Evolutionary conservation across 2,329 filamentous ascomycete species (phyloP).

Genomic region (Pezicula carpinea): DNA sequence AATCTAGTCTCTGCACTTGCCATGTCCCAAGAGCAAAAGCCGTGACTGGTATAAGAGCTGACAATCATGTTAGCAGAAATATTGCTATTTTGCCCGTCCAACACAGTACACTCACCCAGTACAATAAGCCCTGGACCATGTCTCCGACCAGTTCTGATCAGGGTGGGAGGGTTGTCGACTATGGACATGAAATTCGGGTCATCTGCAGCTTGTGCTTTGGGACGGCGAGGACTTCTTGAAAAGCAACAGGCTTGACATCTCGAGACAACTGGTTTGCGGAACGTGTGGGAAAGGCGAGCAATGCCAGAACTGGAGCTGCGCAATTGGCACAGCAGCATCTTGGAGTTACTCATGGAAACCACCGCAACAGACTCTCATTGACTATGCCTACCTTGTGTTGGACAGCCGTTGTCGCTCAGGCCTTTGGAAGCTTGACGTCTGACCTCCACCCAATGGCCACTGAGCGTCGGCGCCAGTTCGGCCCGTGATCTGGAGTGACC

Average conservation of each 20-base stretch:
- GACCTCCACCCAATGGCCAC: no score
- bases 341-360: no score
- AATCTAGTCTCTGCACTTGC: slow-evolving; percentile 88
- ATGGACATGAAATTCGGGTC: slow-evolving; percentile 79
- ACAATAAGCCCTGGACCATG: slow-evolving; percentile 80
- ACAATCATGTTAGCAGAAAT: neutral
- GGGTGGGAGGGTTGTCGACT: slow-evolving; percentile 76
- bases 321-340: slow-evolving; percentile 10
- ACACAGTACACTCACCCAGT: slow-evolving; percentile 47
- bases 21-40: slow-evolving; percentile 88
- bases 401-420: no score
- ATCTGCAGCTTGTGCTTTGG: slow-evolving; percentile 50
- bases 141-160: slow-evolving; percentile 67
- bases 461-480: no score
- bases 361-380: no score
- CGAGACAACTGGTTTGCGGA: slow-evolving; percentile 4
- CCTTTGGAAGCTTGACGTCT: no score
- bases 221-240: slow-evolving; percentile 17
- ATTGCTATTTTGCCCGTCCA: neutral
- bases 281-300: no score
- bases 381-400: no score
- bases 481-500: no score
- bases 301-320: slow-evolving; percentile 1
- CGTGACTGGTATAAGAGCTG: slow-evolving; percentile 74
- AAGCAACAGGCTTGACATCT: slow-evolving; percentile 22